Base-by-base conservation (phyloP, 2,329 filamentous ascomycete species). In the Calonectria multiphialidica region DNA sequence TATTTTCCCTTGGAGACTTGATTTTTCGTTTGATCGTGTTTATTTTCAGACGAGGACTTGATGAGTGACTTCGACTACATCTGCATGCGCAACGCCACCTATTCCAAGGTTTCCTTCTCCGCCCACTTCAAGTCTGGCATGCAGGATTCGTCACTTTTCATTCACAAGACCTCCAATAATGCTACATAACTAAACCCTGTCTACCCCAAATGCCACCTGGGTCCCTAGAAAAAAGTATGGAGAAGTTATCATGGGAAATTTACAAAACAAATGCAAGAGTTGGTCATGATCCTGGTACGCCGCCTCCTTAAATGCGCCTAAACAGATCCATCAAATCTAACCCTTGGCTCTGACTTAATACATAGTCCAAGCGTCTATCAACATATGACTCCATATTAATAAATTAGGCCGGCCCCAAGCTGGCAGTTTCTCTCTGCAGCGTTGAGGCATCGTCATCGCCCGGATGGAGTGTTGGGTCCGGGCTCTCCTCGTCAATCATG, bases 391-490 rank as follows among this genome's bases (percentile, higher is more conserved):
- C 63, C 53, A 30, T 57, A 40, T 53, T 57, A 64, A 62, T 67
- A 21, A 45, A 71, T 71, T 64, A 71, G 18, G 40, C 64, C 35
- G 69, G 45, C 30, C 55, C 64, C 57, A 37, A 12, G n/a, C 45
- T 62, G 55, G 37, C 64, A 23, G 45, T 33, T 67, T 71, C 69
- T 13, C 69, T 67, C 9, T 49, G 45, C 45, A 55, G 25, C 37
- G 66, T 66, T 28, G 42, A 33, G 9, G 45, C 47, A 21, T 72
- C 73, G 5, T 79, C 72, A 40, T 78, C 76, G 16, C 59, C 74
- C 33, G 76, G 66, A 30, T 68, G 77, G 15, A 80, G 70, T 35
- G 78, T 80, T 25, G 78, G 78, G 50, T 80, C 76, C 16, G 77
- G 73, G 53, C 75, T 77, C 33, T 70, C 71, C n/a, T 73, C 72